phyloP scores from a whole-genome alignment of 805 yeast species.

The Wickerhamomyces mucosus region DNA sequence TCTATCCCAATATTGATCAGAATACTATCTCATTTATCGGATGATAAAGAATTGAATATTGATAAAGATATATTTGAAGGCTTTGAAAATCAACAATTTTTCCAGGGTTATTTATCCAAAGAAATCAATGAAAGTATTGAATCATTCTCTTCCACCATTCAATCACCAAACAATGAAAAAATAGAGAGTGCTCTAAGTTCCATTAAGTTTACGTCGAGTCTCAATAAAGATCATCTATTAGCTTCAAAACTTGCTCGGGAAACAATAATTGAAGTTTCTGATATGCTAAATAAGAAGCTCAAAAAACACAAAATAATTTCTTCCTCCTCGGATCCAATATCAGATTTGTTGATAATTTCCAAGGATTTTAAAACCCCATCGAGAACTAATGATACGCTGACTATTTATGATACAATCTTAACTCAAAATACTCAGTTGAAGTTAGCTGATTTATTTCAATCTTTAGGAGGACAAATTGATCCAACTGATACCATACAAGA shows the following conservation, averaged over 20 bases:
- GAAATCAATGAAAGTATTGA: conserved; percentile 13
- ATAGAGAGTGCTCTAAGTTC: conserved; percentile 12
- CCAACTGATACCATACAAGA: conserved; percentile 14
- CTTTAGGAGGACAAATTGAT: conserved; percentile 13
- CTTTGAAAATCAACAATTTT: conserved; percentile 6
- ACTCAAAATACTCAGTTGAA: conserved; percentile 15
- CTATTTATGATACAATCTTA: conserved; percentile 15
- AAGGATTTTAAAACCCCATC: conserved; percentile 6
- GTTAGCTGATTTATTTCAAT: conserved; percentile 11
- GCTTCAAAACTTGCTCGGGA: conserved; percentile 10
- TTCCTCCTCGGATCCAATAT: conserved; percentile 2
- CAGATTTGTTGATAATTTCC: conserved; percentile 14
- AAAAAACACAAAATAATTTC: conserved; percentile 6
- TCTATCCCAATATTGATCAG: conserved; percentile 29
- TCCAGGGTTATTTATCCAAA: conserved; percentile 8
- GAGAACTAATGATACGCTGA: conserved; percentile 4
- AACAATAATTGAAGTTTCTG: conserved; percentile 14
- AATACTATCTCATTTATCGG: conserved; percentile 20
- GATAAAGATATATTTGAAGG: conserved; percentile 2
- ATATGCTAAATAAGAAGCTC: conserved; percentile 8
- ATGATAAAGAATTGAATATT: conserved; percentile 9
- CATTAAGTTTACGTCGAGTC: conserved; percentile 7
- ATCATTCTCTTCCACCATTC: conserved; percentile 12
- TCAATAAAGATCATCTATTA: conserved; percentile 4
- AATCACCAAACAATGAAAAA: conserved; percentile 18